Percentiles rank a stretch among this genome's conserved stretches.
phyloP scores from a whole-genome alignment of 169 alveolate genomes.

The Cryptosporidium ubiquitum region DNA sequence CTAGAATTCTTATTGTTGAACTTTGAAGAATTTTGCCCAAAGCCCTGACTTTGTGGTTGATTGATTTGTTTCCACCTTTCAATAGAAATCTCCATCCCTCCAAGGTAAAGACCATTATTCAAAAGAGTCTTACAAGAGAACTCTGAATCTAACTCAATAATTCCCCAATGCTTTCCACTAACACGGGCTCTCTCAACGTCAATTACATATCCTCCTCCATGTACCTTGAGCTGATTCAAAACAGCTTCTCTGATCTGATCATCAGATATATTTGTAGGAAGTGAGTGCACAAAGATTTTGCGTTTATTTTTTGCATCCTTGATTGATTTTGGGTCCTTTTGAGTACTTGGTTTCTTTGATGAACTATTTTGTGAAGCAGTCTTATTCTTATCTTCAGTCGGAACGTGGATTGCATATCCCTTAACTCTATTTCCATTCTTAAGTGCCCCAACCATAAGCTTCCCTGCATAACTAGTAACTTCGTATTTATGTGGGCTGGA shows the following conservation, averaged over 20 bases:
- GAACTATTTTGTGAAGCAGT: background rate
- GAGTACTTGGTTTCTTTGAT: background rate
- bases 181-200: slow-evolving; percentile 67
- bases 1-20: background rate
- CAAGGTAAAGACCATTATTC: slow-evolving; percentile 51
- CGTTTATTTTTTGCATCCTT: slow-evolving; percentile 55
- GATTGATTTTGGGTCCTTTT: slow-evolving; percentile 11
- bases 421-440: slow-evolving; percentile 15
- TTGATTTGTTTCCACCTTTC: slow-evolving; percentile 52
- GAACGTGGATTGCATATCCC: slow-evolving; percentile 59
- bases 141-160: slow-evolving; percentile 63
- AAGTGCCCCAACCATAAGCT: slow-evolving; percentile 47
- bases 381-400: slow-evolving; percentile 23
- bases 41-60: background rate
- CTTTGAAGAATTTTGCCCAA: background rate
- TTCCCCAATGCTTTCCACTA: slow-evolving; percentile 52
- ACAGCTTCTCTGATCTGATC: slow-evolving; percentile 68
- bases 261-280: slow-evolving; percentile 46
- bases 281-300: slow-evolving; percentile 65
- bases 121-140: slow-evolving; percentile 49
- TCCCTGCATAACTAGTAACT: slow-evolving; percentile 68
- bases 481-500: slow-evolving; percentile 41
- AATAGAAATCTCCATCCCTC: slow-evolving; percentile 53
- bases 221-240: slow-evolving; percentile 39
- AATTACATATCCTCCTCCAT: slow-evolving; percentile 73